These are phyloP conservation scores for Penicillium pulvis DNA, from an alignment of 495 filamentous ascomycete species.

Conservation along the genomic window DNA sequence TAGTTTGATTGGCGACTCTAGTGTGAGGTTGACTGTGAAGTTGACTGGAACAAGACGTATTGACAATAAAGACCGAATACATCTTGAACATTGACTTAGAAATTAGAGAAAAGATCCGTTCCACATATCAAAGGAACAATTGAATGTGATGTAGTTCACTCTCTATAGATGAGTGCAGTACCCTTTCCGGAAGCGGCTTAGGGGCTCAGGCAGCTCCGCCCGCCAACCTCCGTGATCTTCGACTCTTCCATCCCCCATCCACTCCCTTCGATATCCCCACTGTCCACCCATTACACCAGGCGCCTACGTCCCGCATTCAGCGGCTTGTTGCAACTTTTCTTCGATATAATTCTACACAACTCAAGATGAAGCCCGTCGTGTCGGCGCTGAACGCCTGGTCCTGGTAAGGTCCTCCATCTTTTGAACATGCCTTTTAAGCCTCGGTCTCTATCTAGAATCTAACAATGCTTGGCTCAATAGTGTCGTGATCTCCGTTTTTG, in stretches of 20 bases:
- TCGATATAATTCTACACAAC: not conserved
- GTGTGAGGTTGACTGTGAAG: constrained; percentile 53
- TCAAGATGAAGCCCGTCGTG: constrained; percentile 89
- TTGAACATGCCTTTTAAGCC: not conserved
- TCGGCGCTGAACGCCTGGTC: constrained; percentile 90
- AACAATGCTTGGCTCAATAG: constrained; percentile 43
- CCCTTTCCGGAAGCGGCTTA: constrained; percentile 39
- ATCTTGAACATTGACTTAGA: not conserved
- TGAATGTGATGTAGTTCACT: not conserved
- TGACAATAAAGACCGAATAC: constrained; percentile 14
- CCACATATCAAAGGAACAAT: not conserved
- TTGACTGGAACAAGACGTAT: constrained; percentile 71
- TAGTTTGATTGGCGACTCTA: constrained; percentile 68
- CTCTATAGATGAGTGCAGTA: not conserved
- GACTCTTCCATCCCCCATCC: constrained; percentile 13
- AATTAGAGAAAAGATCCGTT: no score
- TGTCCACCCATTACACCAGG: constrained; percentile 3
- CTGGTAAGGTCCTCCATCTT: constrained; percentile 57
- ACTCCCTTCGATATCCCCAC: constrained; percentile 17
- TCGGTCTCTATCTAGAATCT: constrained; percentile 4
- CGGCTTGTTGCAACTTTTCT: not conserved
- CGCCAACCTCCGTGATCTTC: constrained; percentile 34
- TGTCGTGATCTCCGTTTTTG: constrained; percentile 84
- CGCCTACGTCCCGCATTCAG: constrained; percentile 2
- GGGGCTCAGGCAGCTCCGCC: constrained; percentile 32